Base-by-base conservation (phyloP, 108 stramenopile genomes). In the Aurantiochytrium sp. region DNA sequence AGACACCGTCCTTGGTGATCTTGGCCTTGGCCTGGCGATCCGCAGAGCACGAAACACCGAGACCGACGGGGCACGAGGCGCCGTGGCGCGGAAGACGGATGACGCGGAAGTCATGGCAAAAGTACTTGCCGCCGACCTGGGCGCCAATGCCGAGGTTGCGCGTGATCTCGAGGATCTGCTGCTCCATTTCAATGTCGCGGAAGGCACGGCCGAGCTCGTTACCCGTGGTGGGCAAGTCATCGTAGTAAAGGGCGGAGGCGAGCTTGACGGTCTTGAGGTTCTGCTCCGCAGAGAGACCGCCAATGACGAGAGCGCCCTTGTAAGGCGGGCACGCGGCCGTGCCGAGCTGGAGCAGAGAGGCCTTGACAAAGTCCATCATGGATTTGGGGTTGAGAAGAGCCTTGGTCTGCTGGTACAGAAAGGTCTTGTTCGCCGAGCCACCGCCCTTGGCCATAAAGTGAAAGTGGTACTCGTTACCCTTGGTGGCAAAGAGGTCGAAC, bases 51-150 rank as follows among this genome's bases (percentile, higher is more conserved):
- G 94, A 94, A 29, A 98, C 98, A 64, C 98, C 98, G 87, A 98
- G 96, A 16, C 96, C 96, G 4, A 98, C 98, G 2, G 98, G 98
- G 92, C 98, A 98, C 59, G 96, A 96, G 8, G 98, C 98, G 35
- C 98, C 98, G 90, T 98, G 98, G 44, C 98, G 95, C 35, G 98
- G 98, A 69, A 98, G 92, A 28, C 97, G 95, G 53, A 97, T 91
- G 0, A 97, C 98, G 28, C 98, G 95, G 42, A 97, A 96, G 92
- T 98, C 98, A 90, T 97, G 98, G 92, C 97, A 97, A 91, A 98
- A 98, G 95, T 98, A 97, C 90, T 98, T 98, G 19, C 98, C 98
- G 58, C 97, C 98, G 90, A 97, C 96, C 92, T 97, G 97, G 5
- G 98, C 98, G 60, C 98, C 98, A 90, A 98, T 97, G 49, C 98